Conservation (phyloP, 179 eudicot genomes). For the Carnegiea gigantea region DNA sequence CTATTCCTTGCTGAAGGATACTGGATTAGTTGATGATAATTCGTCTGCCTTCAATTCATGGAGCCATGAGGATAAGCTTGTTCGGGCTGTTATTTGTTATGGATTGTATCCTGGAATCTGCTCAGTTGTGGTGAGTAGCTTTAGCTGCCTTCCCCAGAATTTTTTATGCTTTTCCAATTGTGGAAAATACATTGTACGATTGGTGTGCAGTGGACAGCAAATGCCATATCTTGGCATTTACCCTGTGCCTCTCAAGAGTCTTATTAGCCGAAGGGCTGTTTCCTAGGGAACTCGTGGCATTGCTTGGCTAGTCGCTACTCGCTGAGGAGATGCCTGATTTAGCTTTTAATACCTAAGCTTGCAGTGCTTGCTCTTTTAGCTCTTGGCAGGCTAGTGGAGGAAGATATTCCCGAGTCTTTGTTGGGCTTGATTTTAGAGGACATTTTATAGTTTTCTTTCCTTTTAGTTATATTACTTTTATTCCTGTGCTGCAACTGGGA, state of each 20-base stretch:
- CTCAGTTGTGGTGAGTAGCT: slow-evolving; percentile 68
- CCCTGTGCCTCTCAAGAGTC: background rate
- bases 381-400: background rate
- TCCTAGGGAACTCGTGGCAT: background rate
- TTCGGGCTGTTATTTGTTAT: slow-evolving; percentile 70
- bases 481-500: background rate
- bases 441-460: background rate
- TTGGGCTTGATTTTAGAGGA: background rate
- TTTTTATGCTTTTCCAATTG: background rate
- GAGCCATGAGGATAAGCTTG: slow-evolving; percentile 63
- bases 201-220: background rate
- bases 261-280: background rate
- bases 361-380: background rate
- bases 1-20: slow-evolving; percentile 59
- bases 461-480: background rate
- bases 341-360: background rate
- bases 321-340: background rate
- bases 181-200: background rate
- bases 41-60: slow-evolving; percentile 43
- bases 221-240: no score
- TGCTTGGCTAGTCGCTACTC: background rate
- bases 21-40: slow-evolving; percentile 67
- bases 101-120: slow-evolving; percentile 87
- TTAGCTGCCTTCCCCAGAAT: background rate
- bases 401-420: background rate